These are phyloP conservation scores for Mycena vitilis DNA, from an alignment of 768 basidiomycete species.

Conservation along the genomic window DNA sequence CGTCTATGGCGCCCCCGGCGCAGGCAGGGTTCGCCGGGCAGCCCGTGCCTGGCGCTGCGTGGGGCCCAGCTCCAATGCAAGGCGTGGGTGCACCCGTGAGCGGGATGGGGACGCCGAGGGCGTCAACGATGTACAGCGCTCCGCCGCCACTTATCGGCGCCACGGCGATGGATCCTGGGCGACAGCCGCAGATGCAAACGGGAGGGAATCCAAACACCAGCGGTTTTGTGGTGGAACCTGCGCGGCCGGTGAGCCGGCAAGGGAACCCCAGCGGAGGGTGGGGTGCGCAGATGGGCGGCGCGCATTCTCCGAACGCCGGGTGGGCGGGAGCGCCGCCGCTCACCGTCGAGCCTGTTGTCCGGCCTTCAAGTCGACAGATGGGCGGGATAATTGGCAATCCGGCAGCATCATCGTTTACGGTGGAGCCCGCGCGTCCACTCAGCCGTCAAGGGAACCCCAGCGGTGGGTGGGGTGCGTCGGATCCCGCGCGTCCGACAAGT, in stretches of 20 bases:
- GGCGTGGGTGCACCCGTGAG: too few relatives aligned
- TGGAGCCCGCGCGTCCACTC: conserved; percentile 6
- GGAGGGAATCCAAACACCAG: background rate
- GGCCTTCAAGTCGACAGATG: background rate
- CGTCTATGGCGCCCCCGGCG: too few relatives aligned
- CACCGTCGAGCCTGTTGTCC: background rate
- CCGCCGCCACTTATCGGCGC: conserved; percentile 14
- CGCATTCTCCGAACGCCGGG: background rate
- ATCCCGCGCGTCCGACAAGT: background rate
- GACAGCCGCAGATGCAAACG: background rate
- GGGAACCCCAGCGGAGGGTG: too few relatives aligned
- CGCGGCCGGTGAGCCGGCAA: conserved; percentile 1
- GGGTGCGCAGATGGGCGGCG: background rate
- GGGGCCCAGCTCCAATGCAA: too few relatives aligned
- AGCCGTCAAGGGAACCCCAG: background rate
- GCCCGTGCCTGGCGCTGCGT: too few relatives aligned
- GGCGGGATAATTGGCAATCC: background rate
- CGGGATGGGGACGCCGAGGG: background rate
- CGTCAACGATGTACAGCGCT: background rate
- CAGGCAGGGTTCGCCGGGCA: too few relatives aligned
- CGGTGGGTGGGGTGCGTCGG: background rate
- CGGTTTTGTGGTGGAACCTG: background rate
- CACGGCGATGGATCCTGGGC: conserved; percentile 9
- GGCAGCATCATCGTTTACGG: background rate
- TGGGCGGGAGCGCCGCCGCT: conserved; percentile 5